phyloP scores from a whole-genome alignment of 2,329 filamentous ascomycete species.

The Fusarium keratoplasticum region DNA sequence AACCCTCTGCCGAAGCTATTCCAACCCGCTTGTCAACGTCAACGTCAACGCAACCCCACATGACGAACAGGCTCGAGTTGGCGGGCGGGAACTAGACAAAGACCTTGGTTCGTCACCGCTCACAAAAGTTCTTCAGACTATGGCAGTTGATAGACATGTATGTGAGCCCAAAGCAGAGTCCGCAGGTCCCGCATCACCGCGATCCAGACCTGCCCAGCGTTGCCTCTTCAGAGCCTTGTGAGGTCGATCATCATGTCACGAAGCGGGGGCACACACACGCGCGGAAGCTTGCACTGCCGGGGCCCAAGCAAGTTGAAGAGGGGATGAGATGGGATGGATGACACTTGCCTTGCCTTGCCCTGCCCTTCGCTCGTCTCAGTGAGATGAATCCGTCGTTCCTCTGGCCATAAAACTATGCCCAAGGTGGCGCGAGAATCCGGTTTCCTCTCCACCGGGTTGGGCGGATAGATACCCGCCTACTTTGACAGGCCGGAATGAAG shows the following conservation, averaged over 20 bases:
- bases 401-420: constrained; percentile 34
- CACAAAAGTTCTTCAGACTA: constrained; percentile 13
- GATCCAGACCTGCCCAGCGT: constrained; percentile 19
- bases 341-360: constrained; percentile 3
- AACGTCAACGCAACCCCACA: neutral
- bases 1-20: constrained; percentile 19
- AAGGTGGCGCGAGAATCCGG: constrained; percentile 29
- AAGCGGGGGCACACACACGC: constrained; percentile 9
- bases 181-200: constrained; percentile 6
- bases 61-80: neutral
- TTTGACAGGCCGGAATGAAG: constrained; percentile 31
- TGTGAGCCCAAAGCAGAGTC: constrained; percentile 18
- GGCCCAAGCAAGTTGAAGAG: constrained; percentile 5
- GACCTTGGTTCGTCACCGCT: neutral
- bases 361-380: constrained; percentile 28
- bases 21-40: neutral
- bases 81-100: neutral
- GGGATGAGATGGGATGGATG: neutral
- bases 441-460: constrained; percentile 10
- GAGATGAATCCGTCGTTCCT: constrained; percentile 30
- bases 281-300: constrained; percentile 9
- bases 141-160: neutral
- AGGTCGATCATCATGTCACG: constrained; percentile 42
- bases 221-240: constrained; percentile 33
- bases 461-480: constrained; percentile 41